Evolutionary conservation across 495 filamentous ascomycete genomes (phyloP).

Genomic region (Rhypophila decipiens): DNA sequence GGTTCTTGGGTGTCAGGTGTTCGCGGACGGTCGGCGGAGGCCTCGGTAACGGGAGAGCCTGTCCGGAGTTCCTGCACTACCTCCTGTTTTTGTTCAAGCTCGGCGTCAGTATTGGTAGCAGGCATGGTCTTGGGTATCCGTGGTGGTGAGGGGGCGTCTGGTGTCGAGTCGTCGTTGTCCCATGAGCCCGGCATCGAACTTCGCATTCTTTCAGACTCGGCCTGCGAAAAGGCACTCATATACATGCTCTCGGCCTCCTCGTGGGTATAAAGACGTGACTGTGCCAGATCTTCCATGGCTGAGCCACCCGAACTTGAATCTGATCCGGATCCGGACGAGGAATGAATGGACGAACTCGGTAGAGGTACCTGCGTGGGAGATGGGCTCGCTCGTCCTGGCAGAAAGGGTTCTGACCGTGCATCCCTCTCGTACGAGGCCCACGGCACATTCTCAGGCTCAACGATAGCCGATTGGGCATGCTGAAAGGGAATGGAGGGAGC

Average conservation of each 20-base stretch:
- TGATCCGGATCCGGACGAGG: slow-evolving; percentile 18
- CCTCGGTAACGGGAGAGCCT: neutral
- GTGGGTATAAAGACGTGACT: slow-evolving; percentile 79
- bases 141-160: neutral
- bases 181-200: slow-evolving; percentile 54
- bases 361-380: no score
- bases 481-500: slow-evolving; percentile 1
- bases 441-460: slow-evolving; percentile 13
- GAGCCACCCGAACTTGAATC: neutral
- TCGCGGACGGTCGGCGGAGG: neutral
- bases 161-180: slow-evolving; percentile 34
- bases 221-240: slow-evolving; percentile 56
- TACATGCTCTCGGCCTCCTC: slow-evolving; percentile 97
- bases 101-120: neutral
- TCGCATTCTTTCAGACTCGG: slow-evolving; percentile 31
- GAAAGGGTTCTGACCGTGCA: slow-evolving; percentile 32
- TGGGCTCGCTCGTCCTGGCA: slow-evolving; percentile 11
- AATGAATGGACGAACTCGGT: slow-evolving; percentile 16
- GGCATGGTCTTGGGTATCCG: neutral
- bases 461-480: slow-evolving; percentile 29
- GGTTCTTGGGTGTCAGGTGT: neutral
- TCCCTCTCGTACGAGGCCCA: slow-evolving; percentile 27
- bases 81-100: neutral
- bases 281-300: slow-evolving; percentile 44
- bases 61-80: neutral